These are phyloP conservation scores for Lumnitzera racemosa DNA, from an alignment of 345 rosid genomes.

Conservation along the genomic window DNA sequence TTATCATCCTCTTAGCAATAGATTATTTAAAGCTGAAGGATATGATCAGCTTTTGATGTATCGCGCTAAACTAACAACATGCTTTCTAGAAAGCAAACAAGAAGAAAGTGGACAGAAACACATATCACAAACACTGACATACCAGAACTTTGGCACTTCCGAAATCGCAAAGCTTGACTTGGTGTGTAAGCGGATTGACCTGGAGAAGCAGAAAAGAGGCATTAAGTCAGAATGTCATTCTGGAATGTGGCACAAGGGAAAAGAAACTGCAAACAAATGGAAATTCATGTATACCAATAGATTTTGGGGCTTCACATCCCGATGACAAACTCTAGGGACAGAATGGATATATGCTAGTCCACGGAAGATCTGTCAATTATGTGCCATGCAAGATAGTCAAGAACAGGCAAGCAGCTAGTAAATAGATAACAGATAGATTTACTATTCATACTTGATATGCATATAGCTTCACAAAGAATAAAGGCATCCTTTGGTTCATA, in stretches of 20 bases:
- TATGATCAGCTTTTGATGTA: too few relatives aligned
- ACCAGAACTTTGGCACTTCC: slow-evolving; percentile 60
- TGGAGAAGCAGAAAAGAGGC: slow-evolving; percentile 10
- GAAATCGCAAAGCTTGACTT: slow-evolving; percentile 50
- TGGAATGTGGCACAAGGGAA: background rate
- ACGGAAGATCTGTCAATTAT: slow-evolving; percentile 22
- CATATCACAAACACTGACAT: slow-evolving; percentile 7
- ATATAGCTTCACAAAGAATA: slow-evolving; percentile 69
- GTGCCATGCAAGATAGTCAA: slow-evolving; percentile 7
- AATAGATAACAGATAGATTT: background rate
- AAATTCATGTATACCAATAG: slow-evolving; percentile 17
- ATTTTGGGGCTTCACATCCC: slow-evolving; percentile 39
- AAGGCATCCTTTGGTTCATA: slow-evolving; percentile 68
- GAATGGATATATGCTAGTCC: slow-evolving; percentile 32
- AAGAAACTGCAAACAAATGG: background rate
- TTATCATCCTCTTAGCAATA: background rate
- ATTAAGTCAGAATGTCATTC: background rate
- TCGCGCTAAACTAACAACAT: too few relatives aligned
- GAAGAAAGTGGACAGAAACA: too few relatives aligned
- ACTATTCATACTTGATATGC: slow-evolving; percentile 55
- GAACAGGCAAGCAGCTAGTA: background rate
- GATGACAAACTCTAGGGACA: slow-evolving; percentile 32
- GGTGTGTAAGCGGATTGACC: slow-evolving; percentile 50
- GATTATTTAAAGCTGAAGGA: background rate
- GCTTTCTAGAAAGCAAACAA: too few relatives aligned